A percentile compares a stretch with the other conserved stretches of the same genome.
Conservation (phyloP, 306 rosid species). For the Argentina anserina region DNA sequence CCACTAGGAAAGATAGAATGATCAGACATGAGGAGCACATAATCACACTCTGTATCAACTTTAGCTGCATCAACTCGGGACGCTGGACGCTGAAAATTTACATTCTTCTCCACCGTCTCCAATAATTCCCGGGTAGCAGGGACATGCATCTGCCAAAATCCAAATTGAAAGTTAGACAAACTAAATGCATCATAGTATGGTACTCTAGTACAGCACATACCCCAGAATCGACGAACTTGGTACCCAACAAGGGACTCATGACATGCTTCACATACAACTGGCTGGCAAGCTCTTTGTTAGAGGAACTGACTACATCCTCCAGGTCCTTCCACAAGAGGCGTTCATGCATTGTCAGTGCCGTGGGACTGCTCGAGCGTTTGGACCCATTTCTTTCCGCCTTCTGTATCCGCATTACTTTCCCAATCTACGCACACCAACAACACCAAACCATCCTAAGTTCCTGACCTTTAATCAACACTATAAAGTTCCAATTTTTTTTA, state of each 20-base stretch:
- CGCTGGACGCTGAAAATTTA: constrained; percentile 63
- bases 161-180: constrained; percentile 20
- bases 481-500: no score
- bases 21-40: constrained; percentile 73
- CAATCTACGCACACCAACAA: constrained; percentile 40
- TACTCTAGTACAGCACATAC: no score
- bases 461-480: not conserved
- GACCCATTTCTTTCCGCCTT: constrained; percentile 42
- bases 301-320: constrained; percentile 41
- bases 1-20: constrained; percentile 70
- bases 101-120: constrained; percentile 50
- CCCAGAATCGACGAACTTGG: constrained; percentile 74
- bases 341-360: constrained; percentile 53
- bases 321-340: constrained; percentile 63
- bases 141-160: constrained; percentile 46
- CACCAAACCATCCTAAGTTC: not conserved
- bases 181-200: constrained; percentile 15
- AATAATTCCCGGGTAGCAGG: constrained; percentile 59
- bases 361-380: constrained; percentile 27
- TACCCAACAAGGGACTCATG: constrained; percentile 78
- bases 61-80: constrained; percentile 74
- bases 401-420: constrained; percentile 79
- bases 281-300: constrained; percentile 49
- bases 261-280: constrained; percentile 53
- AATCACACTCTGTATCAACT: constrained; percentile 50